Conservation (phyloP, 257 asterid genomes). For the Jaltomata sinuosa region DNA sequence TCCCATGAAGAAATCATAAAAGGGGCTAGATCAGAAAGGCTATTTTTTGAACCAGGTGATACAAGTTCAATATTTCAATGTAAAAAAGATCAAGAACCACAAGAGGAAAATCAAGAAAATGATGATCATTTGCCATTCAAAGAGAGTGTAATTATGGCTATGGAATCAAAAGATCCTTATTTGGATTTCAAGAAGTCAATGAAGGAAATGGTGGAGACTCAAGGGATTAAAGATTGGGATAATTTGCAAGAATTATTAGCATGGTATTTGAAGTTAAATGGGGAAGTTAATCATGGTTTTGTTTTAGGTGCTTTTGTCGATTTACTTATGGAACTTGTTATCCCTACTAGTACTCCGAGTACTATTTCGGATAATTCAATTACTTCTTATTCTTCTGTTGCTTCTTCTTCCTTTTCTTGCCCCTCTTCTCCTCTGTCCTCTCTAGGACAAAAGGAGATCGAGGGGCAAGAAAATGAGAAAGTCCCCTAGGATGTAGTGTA, state of each 20-base stretch:
- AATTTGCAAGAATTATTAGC: conserved; percentile 62
- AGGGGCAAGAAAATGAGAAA: not conserved
- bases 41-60: conserved; percentile 64
- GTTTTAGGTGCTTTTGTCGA: conserved; percentile 78
- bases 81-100: not conserved
- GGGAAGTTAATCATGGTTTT: conserved; percentile 48
- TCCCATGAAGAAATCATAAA: conserved; percentile 25
- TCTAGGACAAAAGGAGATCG: not conserved
- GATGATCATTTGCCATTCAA: conserved; percentile 27
- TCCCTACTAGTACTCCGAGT: conserved; percentile 10
- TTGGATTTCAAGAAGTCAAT: conserved; percentile 80
- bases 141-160: conserved; percentile 56
- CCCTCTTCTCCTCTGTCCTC: conserved; percentile 25
- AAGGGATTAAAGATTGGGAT: conserved; percentile 75
- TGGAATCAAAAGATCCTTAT: conserved; percentile 81
- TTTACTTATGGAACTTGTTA: conserved; percentile 35
- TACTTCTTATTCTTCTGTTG: conserved; percentile 38
- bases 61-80: conserved; percentile 34
- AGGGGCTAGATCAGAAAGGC: conserved; percentile 46
- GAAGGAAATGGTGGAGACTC: conserved; percentile 82
- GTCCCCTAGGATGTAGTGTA: not conserved
- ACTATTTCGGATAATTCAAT: conserved; percentile 3
- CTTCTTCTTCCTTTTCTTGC: conserved; percentile 46
- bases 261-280: conserved; percentile 82
- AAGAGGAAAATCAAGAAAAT: not conserved